Percentiles rank a stretch among this genome's conserved stretches.
Evolutionary conservation across 208 protist species (phyloP).

Genomic region (Acanthamoeba divionensis): DNA sequence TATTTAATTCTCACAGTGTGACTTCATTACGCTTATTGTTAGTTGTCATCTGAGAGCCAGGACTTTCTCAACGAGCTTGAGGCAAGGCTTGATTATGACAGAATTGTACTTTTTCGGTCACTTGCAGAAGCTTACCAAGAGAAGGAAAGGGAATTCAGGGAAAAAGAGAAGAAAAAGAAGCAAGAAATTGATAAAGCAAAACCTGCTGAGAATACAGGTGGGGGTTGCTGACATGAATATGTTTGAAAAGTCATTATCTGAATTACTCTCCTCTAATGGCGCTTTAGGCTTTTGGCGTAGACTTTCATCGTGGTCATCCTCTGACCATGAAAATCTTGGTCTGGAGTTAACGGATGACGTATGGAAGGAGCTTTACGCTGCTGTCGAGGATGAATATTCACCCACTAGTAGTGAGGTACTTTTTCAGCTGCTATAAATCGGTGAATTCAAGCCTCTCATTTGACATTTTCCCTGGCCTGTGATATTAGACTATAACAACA

Average conservation of each 20-base stretch:
- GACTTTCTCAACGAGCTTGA: neutral
- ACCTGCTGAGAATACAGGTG: too few relatives aligned
- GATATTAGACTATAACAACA: too few relatives aligned
- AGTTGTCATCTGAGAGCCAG: neutral
- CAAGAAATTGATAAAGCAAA: neutral
- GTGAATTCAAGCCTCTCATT: too few relatives aligned
- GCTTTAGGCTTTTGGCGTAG: too few relatives aligned
- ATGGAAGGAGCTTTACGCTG: slow-evolving; percentile 30
- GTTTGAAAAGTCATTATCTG: too few relatives aligned
- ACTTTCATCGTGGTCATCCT: too few relatives aligned
- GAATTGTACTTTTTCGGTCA: slow-evolving; percentile 28
- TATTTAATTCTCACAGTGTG: too few relatives aligned
- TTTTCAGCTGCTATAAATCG: neutral
- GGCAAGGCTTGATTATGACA: slow-evolving; percentile 10
- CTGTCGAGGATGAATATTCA: slow-evolving; percentile 25
- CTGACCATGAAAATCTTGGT: neutral
- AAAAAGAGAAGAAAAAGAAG: neutral
- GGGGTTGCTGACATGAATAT: too few relatives aligned
- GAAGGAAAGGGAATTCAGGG: slow-evolving; percentile 12
- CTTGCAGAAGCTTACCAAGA: slow-evolving; percentile 28
- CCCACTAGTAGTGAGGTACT: neutral
- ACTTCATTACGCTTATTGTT: too few relatives aligned
- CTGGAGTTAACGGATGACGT: slow-evolving; percentile 39
- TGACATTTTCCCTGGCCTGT: too few relatives aligned
- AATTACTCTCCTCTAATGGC: too few relatives aligned